Evolutionary conservation across 1,284 basidiomycete genomes (phyloP).

Genomic region (Lentinula novae-zelandiae): DNA sequence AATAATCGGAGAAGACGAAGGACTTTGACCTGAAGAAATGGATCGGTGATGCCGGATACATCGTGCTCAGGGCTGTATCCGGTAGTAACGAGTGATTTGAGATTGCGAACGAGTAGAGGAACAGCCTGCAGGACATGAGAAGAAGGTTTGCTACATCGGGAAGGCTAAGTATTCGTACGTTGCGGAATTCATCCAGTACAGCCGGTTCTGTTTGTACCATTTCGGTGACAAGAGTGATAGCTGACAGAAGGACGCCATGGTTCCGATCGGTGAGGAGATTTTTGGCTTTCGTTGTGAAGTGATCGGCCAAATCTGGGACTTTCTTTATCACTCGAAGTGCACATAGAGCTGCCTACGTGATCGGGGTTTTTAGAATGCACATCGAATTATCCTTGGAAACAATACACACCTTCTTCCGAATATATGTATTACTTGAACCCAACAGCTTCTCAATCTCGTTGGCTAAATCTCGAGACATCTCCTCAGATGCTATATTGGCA

Average conservation of each 20-base stretch:
- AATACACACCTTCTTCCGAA: conserved; percentile 87
- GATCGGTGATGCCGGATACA: conserved; percentile 98
- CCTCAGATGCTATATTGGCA: conserved; percentile 98
- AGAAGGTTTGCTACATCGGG: conserved; percentile 5
- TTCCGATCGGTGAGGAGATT: conserved; percentile 93
- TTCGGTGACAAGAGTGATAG: conserved; percentile 93
- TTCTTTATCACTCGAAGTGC: conserved; percentile 96
- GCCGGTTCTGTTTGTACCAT: conserved; percentile 83
- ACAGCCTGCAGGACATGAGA: conserved; percentile 61
- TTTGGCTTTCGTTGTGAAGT: conserved; percentile 88
- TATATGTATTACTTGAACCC: conserved; percentile 97
- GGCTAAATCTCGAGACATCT: conserved; percentile 95
- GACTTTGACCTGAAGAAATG: conserved; percentile 97
- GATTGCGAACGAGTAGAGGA: conserved; percentile 89
- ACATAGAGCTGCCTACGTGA: conserved; percentile 84
- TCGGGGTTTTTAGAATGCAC: background rate
- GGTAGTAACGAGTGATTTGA: conserved; percentile 94
- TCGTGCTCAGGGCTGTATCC: conserved; percentile 99
- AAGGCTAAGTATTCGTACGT: conserved; percentile 43
- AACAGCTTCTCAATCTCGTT: conserved; percentile 98
- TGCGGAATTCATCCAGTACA: conserved; percentile 84
- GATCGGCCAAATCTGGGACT: conserved; percentile 94
- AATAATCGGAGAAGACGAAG: conserved; percentile 90
- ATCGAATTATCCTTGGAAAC: background rate
- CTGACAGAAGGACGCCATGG: conserved; percentile 92